phyloP scores from a whole-genome alignment of 495 filamentous ascomycete species.

The Hypoxylon lienhwacheense region DNA sequence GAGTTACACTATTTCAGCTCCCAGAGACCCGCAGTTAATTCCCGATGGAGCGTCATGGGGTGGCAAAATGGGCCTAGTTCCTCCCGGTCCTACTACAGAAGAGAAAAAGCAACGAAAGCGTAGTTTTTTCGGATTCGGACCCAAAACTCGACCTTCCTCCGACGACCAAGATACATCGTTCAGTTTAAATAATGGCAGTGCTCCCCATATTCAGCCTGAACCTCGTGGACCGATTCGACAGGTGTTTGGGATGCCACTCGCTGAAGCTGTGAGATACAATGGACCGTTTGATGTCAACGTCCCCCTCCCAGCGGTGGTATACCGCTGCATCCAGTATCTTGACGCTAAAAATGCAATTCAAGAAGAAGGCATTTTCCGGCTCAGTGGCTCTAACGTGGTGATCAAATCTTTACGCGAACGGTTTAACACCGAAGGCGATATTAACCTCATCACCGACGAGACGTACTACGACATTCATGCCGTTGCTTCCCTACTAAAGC shows the following conservation, averaged over 20 bases:
- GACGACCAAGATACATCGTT: constrained; percentile 53
- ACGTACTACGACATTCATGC: constrained; percentile 95
- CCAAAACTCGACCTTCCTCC: constrained; percentile 53
- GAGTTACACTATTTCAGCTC: constrained; percentile 75
- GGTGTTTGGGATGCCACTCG: constrained; percentile 83
- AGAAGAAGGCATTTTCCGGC: constrained; percentile 95
- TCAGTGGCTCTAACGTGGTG: constrained; percentile 91
- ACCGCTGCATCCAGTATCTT: constrained; percentile 93
- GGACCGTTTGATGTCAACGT: constrained; percentile 69
- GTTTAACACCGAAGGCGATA: constrained; percentile 92
- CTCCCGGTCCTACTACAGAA: constrained; percentile 58
- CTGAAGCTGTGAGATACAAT: constrained; percentile 82
- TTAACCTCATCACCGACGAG: constrained; percentile 80
- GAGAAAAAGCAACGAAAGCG: constrained; percentile 84
- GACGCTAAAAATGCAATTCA: constrained; percentile 75
- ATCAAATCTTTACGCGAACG: constrained; percentile 88
- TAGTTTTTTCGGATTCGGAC: constrained; percentile 90
- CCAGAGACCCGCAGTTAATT: constrained; percentile 83
- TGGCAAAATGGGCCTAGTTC: constrained; percentile 60
- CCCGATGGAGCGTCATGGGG: constrained; percentile 88
- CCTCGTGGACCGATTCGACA: constrained; percentile 63
- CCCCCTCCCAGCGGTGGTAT: constrained; percentile 90
- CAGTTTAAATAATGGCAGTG: constrained; percentile 39
- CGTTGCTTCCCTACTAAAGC: constrained; percentile 89
- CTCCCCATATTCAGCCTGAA: constrained; percentile 41